phyloP scores from a whole-genome alignment of 106 monocot genomes.

The Allium cepa region DNA sequence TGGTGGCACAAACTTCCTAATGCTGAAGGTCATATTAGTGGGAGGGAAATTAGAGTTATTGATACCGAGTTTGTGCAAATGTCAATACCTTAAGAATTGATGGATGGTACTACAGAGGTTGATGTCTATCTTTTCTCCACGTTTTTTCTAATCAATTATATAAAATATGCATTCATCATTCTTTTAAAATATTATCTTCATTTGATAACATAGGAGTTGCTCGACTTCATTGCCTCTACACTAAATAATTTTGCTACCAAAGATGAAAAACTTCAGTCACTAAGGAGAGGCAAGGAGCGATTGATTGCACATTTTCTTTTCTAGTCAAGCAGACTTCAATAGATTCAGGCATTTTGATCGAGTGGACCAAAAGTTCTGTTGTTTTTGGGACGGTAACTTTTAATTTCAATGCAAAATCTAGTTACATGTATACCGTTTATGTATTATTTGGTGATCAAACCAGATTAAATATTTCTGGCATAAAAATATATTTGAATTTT shows the following conservation, averaged over 20 bases:
- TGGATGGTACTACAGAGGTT: slow-evolving; percentile 20
- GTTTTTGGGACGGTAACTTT: slow-evolving; percentile 9
- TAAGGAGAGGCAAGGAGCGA: slow-evolving; percentile 60
- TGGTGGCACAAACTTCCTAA: no score
- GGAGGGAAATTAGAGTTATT: slow-evolving; percentile 16
- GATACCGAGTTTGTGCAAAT: slow-evolving; percentile 59
- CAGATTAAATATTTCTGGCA: no score
- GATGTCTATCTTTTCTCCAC: neutral
- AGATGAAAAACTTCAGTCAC: slow-evolving; percentile 17
- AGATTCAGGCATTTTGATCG: slow-evolving; percentile 76
- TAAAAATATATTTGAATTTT: no score
- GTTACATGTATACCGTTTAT: no score
- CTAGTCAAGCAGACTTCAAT: slow-evolving; percentile 86
- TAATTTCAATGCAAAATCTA: no score
- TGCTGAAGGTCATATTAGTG: no score
- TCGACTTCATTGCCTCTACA: slow-evolving; percentile 73
- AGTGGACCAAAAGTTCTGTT: slow-evolving; percentile 89
- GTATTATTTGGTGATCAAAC: no score
- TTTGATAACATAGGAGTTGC: slow-evolving; percentile 42
- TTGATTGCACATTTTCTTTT: slow-evolving; percentile 95
- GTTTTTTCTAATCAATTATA: no score
- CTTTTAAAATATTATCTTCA: no score
- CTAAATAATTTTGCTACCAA: slow-evolving; percentile 59
- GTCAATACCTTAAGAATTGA: slow-evolving; percentile 72
- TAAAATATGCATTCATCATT: no score